Percentiles rank a stretch among this genome's conserved stretches.
These are phyloP conservation scores for Zopfochytrium polystomum DNA, from an alignment of 371 early-diverging fungal species.

Conservation along the genomic window DNA sequence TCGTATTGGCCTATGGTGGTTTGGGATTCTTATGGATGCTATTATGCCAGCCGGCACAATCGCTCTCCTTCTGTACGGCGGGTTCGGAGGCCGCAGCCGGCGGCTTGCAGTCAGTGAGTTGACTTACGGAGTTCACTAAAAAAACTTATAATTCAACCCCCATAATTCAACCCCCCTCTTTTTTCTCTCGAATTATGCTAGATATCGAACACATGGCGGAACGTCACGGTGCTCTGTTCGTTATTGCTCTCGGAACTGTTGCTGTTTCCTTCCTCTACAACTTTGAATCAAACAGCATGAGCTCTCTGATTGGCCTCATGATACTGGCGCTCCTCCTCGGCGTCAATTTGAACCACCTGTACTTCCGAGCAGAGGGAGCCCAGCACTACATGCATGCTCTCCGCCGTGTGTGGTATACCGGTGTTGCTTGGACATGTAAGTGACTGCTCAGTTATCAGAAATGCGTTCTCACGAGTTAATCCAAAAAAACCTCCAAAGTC, in stretches of 20 bases:
- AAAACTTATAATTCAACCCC: too few relatives aligned
- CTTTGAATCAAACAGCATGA: not conserved
- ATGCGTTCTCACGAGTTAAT: too few relatives aligned
- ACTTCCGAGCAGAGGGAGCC: constrained; percentile 18
- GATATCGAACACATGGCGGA: constrained; percentile 35
- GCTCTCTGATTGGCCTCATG: not conserved
- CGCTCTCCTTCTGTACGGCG: not conserved
- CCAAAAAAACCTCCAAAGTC: too few relatives aligned
- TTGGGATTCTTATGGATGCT: not conserved
- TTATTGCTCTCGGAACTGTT: constrained; percentile 27
- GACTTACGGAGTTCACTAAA: too few relatives aligned
- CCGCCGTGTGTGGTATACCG: constrained; percentile 7
- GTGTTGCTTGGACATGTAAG: not conserved
- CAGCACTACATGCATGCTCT: constrained; percentile 20
- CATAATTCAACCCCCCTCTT: not conserved
- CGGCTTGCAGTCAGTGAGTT: constrained; percentile 7
- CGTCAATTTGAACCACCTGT: constrained; percentile 9
- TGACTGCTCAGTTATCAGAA: too few relatives aligned
- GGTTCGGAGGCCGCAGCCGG: not conserved
- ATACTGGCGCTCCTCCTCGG: constrained; percentile 16
- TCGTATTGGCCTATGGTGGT: constrained; percentile 1
- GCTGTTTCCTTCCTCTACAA: constrained; percentile 23
- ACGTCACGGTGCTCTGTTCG: constrained; percentile 20
- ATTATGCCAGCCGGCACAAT: not conserved
- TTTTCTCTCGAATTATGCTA: not conserved